Conservation (phyloP, 2,329 filamentous ascomycete genomes). For the Mycosphaerella sp. region DNA sequence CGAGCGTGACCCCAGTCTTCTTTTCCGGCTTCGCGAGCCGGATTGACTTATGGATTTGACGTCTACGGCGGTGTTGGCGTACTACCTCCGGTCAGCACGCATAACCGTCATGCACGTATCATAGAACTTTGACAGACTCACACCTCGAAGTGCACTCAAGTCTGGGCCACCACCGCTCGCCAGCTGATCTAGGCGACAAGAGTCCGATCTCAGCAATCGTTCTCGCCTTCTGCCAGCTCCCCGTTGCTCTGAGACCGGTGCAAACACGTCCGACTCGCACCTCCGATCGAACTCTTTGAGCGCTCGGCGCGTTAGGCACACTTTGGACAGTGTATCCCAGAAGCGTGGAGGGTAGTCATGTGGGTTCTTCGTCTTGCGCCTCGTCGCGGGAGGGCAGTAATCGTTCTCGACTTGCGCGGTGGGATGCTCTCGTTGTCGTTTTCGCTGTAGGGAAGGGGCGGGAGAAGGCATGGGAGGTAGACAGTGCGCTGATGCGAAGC, state of each 20-base stretch:
- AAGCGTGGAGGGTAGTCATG: constrained; percentile 1
- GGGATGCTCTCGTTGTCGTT: background rate
- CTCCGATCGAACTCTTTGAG: constrained; percentile 3
- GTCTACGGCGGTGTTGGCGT: background rate
- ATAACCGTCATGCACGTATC: background rate
- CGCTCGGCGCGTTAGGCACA: background rate
- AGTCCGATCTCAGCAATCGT: constrained; percentile 5
- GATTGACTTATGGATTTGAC: background rate
- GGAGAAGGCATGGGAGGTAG: constrained; percentile 2
- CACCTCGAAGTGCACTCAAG: background rate
- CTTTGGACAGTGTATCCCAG: constrained; percentile 4
- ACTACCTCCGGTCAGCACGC: constrained; percentile 1
- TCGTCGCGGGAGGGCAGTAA: background rate
- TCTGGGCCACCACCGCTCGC: background rate
- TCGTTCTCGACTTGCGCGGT: background rate
- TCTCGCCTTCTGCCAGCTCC: background rate
- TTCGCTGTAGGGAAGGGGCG: background rate
- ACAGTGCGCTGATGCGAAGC: constrained; percentile 1
- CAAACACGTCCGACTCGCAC: background rate
- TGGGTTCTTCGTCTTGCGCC: background rate
- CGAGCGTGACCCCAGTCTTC: background rate
- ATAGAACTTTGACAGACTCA: background rate
- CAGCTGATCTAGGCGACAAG: background rate
- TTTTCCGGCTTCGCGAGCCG: background rate
- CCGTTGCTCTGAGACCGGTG: background rate